Percentiles rank a stretch among this genome's conserved stretches.
These are phyloP conservation scores for Takashimella koratensis DNA, from an alignment of 1,284 basidiomycete genomes.

Conservation along the genomic window DNA sequence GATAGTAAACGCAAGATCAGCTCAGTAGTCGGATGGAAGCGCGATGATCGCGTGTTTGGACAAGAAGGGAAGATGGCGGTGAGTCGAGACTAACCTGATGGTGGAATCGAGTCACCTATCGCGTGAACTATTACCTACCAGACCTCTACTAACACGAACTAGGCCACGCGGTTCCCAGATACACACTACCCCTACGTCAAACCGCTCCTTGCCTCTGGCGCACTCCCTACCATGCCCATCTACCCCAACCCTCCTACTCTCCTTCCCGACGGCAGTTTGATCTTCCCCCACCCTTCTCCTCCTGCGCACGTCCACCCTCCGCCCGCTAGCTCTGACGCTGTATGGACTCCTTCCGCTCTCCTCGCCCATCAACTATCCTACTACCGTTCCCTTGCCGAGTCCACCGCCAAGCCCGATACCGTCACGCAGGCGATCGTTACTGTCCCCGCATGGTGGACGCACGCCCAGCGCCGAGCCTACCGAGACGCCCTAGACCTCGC, in stretches of 20 bases:
- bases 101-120: too few species aligned
- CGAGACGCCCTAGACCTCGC: slow-evolving; percentile 87
- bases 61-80: slow-evolving; percentile 82
- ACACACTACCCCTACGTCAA: slow-evolving; percentile 87
- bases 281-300: slow-evolving; percentile 66
- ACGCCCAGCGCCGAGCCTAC: slow-evolving; percentile 81
- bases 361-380: slow-evolving; percentile 92
- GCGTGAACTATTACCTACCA: too few species aligned
- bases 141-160: too few species aligned
- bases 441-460: slow-evolving; percentile 80
- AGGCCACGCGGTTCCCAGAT: slow-evolving; percentile 86
- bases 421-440: slow-evolving; percentile 78
- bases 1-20: slow-evolving; percentile 96
- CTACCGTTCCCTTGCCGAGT: slow-evolving; percentile 81
- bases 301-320: slow-evolving; percentile 59
- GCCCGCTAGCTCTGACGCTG: slow-evolving; percentile 52
- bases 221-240: slow-evolving; percentile 53
- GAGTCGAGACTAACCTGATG: too few species aligned
- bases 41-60: slow-evolving; percentile 81
- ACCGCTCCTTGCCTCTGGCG: slow-evolving; percentile 61
- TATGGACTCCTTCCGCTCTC: slow-evolving; percentile 82
- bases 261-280: slow-evolving; percentile 54
- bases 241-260: slow-evolving; percentile 39
- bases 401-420: slow-evolving; percentile 57
- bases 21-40: slow-evolving; percentile 81